Evolutionary conservation across 148 eudicot species (phyloP), one percentile per base, ranked within the genome.

Genomic region (Vaccinium corymbosum): DNA sequence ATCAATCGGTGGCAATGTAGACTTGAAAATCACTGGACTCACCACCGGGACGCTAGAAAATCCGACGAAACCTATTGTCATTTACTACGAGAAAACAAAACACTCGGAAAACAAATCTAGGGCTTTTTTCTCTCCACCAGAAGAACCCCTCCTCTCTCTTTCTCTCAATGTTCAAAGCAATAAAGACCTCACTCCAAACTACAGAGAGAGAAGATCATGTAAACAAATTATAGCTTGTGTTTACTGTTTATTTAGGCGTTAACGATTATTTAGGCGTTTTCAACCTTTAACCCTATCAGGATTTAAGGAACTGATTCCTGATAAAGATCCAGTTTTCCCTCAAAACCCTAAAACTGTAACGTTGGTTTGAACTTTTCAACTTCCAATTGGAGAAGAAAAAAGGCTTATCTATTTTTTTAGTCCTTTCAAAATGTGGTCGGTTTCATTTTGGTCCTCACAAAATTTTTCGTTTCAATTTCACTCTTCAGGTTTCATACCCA

Each of bases 11-110:
- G 71, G 73, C 42, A 70, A 74, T 7, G 70, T 25, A 25, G 87
- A 83, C 62, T 61, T 78, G 83, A 83, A 86, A 86, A 89, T 80
- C 82, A 87, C 90, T 79, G 61, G 88, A 78, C 88, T 77, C 49
- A 16, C 70, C 20, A 62, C 87, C 57, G 78, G 81, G 73, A 81
- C 22, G 38, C 55, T 72, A 71, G 86, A 86, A 86, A 76, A 84
- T 80, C 88, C 89, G 61, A 84, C 76, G 81, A 90, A 89, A 73
- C 87, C 83, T 88, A 51, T 94, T 89, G 98, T 94, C 95, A 94
- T 94, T 94, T 93, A 94, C 46, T 88, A 91, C 90, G 62, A 84
- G 35, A 83, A 74, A 42, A 42, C 6, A 42, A 42, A 77, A 82
- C 64, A 71, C 55, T 22, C 2, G n/a, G 16, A 15, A 20, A 62